Conservation (phyloP, 1,284 basidiomycete genomes). For the Crepidotus sp. region DNA sequence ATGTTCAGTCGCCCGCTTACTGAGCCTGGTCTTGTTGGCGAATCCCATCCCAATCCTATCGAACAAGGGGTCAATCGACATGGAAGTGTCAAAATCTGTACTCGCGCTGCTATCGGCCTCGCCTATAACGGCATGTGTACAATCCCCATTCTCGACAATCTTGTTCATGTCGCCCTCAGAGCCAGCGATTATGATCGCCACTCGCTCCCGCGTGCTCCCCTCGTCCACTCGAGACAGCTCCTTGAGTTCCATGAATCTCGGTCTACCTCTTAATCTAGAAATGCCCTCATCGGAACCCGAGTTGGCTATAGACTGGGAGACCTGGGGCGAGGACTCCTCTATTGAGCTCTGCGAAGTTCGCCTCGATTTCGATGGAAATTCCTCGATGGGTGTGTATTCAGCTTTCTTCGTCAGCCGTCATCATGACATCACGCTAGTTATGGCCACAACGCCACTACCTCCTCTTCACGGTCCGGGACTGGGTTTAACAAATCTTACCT, state of each 20-base stretch:
- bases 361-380: conserved; percentile 23
- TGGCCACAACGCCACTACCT: conserved; percentile 21
- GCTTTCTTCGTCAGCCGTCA: background rate
- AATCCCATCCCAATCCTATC: conserved; percentile 27
- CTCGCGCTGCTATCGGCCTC: conserved; percentile 53
- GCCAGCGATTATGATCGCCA: conserved; percentile 53
- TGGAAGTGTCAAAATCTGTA: conserved; percentile 36
- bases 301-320: conserved; percentile 44
- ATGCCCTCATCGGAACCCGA: conserved; percentile 26
- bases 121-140: conserved; percentile 47
- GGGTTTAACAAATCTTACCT: conserved; percentile 19
- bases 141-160: background rate
- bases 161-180: conserved; percentile 31
- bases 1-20: conserved; percentile 42
- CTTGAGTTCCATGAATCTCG: conserved; percentile 37
- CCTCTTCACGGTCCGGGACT: conserved; percentile 24
- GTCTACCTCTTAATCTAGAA: conserved; percentile 32
- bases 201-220: conserved; percentile 44
- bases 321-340: conserved; percentile 50
- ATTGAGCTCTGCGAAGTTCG: conserved; percentile 58
- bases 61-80: conserved; percentile 31
- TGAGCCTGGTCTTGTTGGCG: conserved; percentile 26
- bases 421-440: conserved; percentile 13
- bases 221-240: conserved; percentile 20
- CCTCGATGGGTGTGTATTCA: conserved; percentile 5